Evolutionary conservation across 345 rosid genomes (phyloP).

Genomic region (Trapa bicornis): DNA sequence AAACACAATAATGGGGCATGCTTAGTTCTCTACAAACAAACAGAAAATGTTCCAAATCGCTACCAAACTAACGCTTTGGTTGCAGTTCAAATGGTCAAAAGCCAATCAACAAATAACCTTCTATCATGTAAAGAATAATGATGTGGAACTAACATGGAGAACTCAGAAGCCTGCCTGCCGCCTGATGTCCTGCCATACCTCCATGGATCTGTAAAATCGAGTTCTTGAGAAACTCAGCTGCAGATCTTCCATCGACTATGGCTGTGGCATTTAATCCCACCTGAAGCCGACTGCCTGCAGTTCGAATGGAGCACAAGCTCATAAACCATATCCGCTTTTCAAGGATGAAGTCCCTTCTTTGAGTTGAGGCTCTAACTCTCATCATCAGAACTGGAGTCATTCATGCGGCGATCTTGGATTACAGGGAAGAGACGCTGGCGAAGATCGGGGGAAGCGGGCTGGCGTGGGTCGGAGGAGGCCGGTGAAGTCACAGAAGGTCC

Average conservation of each 20-base stretch:
- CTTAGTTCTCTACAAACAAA: neutral
- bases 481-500: conserved; percentile 24
- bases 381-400: conserved; percentile 48
- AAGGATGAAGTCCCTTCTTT: neutral
- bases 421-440: conserved; percentile 67
- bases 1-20: neutral
- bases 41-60: neutral
- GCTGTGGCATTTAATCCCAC: neutral
- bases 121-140: neutral
- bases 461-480: conserved; percentile 11
- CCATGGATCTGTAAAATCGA: neutral
- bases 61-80: neutral
- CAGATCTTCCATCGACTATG: neutral
- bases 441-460: conserved; percentile 25
- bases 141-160: neutral
- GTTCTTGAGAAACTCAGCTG: neutral
- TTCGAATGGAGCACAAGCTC: neutral
- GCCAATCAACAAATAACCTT: neutral
- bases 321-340: neutral
- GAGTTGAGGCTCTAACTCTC: conserved; percentile 14
- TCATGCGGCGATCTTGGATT: conserved; percentile 43
- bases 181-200: neutral
- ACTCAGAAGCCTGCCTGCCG: neutral
- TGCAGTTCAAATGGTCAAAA: neutral
- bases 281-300: neutral